Evolutionary conservation across 805 yeast species (phyloP), one percentile per base, ranked within the genome.

Genomic region (Crinitomyces ghanaensis): DNA sequence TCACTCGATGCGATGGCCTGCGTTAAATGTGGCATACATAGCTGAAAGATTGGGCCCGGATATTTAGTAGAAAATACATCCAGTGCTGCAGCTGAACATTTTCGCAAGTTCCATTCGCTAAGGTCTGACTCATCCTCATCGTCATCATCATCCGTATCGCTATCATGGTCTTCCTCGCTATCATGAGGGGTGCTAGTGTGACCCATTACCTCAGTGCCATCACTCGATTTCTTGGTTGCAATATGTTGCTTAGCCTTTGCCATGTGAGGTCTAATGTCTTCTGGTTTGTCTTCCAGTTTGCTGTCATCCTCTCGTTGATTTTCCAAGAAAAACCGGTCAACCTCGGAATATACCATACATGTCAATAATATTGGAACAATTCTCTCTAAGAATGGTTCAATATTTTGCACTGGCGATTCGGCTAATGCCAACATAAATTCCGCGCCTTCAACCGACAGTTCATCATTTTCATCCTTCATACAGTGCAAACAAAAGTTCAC

Each of bases 81-180:
- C 27, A 91, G 63, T 0, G 96, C 79, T 3, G 96, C 91, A 3
- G 97, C 97, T 4, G 94, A 68, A 56, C 97, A 88, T 57, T 88
- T 88, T 49, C 98, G 69, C 38, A 91, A 59, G 48, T 77, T 84
- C 98, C 98, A 91, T 46, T 75, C 83, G 22, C 76, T 72, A 29
- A 74, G 66, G 23, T 70, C 74, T 35, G 68, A 77, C 31, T 68
- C 79, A 33, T 70, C 80, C 31, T 73, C 84, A 19, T 73, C 86
- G 7, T 76, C 91, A 19, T 74, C 88, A 17, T 72, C 83, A 11
- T 72, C 82, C 9, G 70, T 78, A 19, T 67, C 76, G 26, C 71
- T 76, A 11, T 68, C 74, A 6, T 68, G 73, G 15, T 58, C 65
- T 23, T 60, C 70, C 14, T 58, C 62, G 13, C 52, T 63, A 6